Evolutionary conservation across 257 asterid species (phyloP).

Genomic region (Anisodus acutangulus): DNA sequence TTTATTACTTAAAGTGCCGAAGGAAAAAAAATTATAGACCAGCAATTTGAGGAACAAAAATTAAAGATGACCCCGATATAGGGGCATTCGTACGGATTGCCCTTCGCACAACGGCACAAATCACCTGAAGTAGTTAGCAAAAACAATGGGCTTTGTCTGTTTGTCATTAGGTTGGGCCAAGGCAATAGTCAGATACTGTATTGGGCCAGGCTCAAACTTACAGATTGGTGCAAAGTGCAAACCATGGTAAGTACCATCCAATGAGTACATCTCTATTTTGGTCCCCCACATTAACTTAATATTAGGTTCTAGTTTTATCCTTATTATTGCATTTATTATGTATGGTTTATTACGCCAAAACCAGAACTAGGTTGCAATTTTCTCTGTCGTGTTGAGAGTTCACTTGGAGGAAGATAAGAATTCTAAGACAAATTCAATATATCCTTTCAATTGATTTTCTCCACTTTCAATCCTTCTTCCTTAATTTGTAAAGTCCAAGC

Average conservation of each 20-base stretch:
- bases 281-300: not conserved
- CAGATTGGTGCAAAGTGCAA: not conserved
- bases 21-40: too few species aligned
- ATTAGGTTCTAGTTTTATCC: not conserved
- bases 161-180: not conserved
- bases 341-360: not conserved
- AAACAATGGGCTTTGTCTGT: not conserved
- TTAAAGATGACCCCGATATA: too few species aligned
- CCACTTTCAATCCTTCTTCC: too few species aligned
- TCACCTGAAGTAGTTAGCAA: not conserved
- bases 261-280: not conserved
- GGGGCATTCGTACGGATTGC: too few species aligned
- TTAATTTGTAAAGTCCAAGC: too few species aligned
- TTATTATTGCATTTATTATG: too few species aligned
- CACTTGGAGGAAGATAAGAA: not conserved
- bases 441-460: not conserved
- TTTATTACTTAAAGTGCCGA: too few species aligned
- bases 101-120: not conserved
- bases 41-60: too few species aligned
- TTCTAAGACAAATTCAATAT: not conserved
- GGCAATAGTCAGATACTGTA: not conserved
- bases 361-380: not conserved
- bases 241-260: not conserved
- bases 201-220: conserved; percentile 4
- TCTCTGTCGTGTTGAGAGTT: not conserved